Evolutionary conservation across 495 filamentous ascomycete genomes (phyloP).

Genomic region (Penicillium ucsense): DNA sequence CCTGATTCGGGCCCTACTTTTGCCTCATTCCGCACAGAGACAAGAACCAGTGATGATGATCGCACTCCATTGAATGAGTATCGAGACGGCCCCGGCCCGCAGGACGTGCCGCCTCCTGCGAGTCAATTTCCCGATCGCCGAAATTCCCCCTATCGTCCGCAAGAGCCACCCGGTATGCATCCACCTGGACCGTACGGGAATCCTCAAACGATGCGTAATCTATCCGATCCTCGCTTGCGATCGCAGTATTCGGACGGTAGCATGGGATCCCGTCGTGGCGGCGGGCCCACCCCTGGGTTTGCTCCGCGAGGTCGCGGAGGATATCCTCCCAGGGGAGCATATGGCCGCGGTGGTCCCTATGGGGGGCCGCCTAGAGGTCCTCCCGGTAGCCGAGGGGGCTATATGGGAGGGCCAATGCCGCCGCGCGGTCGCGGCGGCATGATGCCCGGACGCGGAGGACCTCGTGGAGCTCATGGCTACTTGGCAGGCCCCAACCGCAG

Average conservation of each 20-base stretch:
- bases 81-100: conserved; percentile 29
- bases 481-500: conserved; percentile 18
- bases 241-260: conserved; percentile 53
- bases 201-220: conserved; percentile 30
- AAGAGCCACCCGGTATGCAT: conserved; percentile 61
- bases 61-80: conserved; percentile 65
- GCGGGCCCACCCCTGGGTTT: conserved; percentile 37
- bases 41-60: conserved; percentile 64
- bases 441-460: conserved; percentile 41
- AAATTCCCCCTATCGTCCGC: conserved; percentile 29
- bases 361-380: conserved; percentile 30
- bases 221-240: conserved; percentile 42
- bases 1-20: conserved; percentile 60
- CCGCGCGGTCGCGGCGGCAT: conserved; percentile 20
- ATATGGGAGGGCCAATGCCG: conserved; percentile 24
- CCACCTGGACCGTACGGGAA: conserved; percentile 28
- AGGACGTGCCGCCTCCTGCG: conserved; percentile 20
- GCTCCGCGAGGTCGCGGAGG: conserved; percentile 2
- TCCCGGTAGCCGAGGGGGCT: conserved; percentile 21
- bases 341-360: conserved; percentile 46
- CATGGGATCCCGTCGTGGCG: conserved; percentile 44
- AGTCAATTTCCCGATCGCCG: conserved; percentile 14
- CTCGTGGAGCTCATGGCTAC: conserved; percentile 42
- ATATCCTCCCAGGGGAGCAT: conserved; percentile 47
- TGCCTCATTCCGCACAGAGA: conserved; percentile 63